Base-by-base conservation (phyloP, 108 stramenopile genomes). In the Nitzschia inconspicua region DNA sequence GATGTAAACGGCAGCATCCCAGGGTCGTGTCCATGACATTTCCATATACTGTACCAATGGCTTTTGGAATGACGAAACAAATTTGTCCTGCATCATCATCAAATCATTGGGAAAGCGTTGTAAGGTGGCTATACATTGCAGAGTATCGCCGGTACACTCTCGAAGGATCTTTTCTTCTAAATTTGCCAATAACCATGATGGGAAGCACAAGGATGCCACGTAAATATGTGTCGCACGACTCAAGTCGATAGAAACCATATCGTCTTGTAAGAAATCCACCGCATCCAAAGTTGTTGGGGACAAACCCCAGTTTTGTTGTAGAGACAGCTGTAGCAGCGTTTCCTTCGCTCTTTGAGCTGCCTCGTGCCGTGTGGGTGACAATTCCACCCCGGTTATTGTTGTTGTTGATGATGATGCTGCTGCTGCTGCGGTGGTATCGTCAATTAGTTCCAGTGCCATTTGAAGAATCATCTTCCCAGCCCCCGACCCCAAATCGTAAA, bases 401-500 rank as follows among this genome's bases (percentile, higher is more conserved):
- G 28, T 37, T 47, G 48, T 68, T 16, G 19, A 36, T 10, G 78
- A 49, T 2, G 60, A 40, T n/a, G n/a, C n/a, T 3, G 76, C 60
- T 24, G 29, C 13, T 46, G 32, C 23, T 6, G 37, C 23, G 20
- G 35, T 54, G 34, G 28, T 37, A 41, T 56, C 65, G 14, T 19
- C 44, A 9, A 80, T 44, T 2, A 61, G 37, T 46, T 87, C 86
- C 25, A 87, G 54, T 48, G 72, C 60, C 5, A 75, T 50, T 63
- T 87, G 86, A 11, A 70, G 53, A 13, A 82, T 76, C 25, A 87
- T 65, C 51, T 77, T 66, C 11, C 86, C 86, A 11, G 66, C 64
- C 39, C 86, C 86, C 26, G 75, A 79, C 28, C 86, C 86, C 31
- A 87, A 53, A 77, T 87, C 86, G 39, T 68, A 68, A 55, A 87